phyloP scores from a whole-genome alignment of 176 grass and related monocot genomes.

The Stipa capillata region DNA sequence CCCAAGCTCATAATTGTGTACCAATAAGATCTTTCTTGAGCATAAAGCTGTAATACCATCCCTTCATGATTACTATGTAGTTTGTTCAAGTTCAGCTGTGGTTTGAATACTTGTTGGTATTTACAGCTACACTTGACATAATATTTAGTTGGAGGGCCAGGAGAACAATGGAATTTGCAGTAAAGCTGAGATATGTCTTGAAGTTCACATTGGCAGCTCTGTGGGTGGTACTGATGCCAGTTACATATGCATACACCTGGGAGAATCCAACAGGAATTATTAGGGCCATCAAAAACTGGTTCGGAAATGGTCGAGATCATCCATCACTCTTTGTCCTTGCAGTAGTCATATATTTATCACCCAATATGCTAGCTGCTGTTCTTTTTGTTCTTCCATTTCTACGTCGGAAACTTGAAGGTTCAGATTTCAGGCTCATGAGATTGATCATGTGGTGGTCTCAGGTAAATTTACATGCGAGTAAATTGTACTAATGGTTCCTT shows the following conservation, averaged over 20 bases:
- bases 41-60: not conserved
- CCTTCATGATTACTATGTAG: not conserved
- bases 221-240: conserved; percentile 78
- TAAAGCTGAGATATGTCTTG: conserved; percentile 83
- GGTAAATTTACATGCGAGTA: conserved; percentile 39
- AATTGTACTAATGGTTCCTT: not conserved
- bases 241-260: conserved; percentile 80
- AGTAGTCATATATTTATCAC: conserved; percentile 72
- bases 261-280: conserved; percentile 69
- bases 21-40: conserved; percentile 9
- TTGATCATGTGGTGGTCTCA: conserved; percentile 99
- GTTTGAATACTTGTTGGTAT: conserved; percentile 11
- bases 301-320: conserved; percentile 67
- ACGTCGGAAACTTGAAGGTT: conserved; percentile 68
- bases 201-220: conserved; percentile 60
- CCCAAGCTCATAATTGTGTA: not conserved
- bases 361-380: conserved; percentile 55
- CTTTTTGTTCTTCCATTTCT: conserved; percentile 74
- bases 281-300: conserved; percentile 68
- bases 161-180: conserved; percentile 71
- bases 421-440: conserved; percentile 50
- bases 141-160: conserved; percentile 85
- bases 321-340: conserved; percentile 66
- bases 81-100: not conserved
- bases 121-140: conserved; percentile 78